Evolutionary conservation across 2,329 filamentous ascomycete genomes (phyloP).

Genomic region (Colletotrichum simmondsii): DNA sequence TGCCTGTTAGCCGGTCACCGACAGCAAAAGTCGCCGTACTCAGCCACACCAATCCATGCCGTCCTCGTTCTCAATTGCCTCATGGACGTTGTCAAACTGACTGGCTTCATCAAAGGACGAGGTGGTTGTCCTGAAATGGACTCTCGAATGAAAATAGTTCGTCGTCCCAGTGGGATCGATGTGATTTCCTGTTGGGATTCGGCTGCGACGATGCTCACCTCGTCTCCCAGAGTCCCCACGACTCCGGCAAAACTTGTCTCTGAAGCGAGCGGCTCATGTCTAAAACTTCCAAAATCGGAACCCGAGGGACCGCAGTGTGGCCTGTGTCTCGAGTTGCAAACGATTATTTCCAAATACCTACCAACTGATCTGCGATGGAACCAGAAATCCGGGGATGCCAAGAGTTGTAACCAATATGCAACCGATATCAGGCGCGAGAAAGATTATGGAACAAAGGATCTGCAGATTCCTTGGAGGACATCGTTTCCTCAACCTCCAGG

Average conservation of each 20-base stretch:
- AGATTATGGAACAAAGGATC: conserved; percentile 15
- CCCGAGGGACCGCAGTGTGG: conserved; percentile 5
- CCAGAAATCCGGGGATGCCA: conserved; percentile 24
- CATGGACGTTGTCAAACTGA: background rate
- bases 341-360: conserved; percentile 3
- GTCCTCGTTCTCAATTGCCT: background rate
- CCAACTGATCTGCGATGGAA: conserved; percentile 7
- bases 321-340: conserved; percentile 13
- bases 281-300: background rate
- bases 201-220: conserved; percentile 7
- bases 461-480: background rate
- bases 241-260: conserved; percentile 18
- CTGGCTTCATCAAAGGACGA: conserved; percentile 6
- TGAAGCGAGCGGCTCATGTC: background rate
- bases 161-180: background rate
- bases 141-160: background rate
- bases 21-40: conserved; percentile 4
- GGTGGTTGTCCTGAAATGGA: background rate
- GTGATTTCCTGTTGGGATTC: background rate
- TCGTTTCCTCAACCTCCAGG: background rate
- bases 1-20: background rate
- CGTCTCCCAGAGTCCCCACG: background rate
- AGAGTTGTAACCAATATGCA: conserved; percentile 19
- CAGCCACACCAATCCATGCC: background rate
- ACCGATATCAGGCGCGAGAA: background rate